phyloP scores from a whole-genome alignment of 768 basidiomycete genomes.

The Hygrophoropsis aurantiaca region DNA sequence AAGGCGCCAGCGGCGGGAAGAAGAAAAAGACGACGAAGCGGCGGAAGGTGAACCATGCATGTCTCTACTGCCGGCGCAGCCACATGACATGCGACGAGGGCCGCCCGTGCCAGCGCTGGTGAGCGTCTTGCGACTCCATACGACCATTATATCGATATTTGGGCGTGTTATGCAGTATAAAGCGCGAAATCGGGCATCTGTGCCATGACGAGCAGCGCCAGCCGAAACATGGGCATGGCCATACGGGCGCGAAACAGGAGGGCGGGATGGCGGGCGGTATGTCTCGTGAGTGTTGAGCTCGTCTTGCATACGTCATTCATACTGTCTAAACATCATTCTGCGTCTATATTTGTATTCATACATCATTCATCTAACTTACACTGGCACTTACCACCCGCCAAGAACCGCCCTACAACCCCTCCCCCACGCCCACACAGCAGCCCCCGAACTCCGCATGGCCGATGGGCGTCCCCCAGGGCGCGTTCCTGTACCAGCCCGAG shows the following conservation, averaged over 20 bases:
- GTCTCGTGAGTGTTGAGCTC: constrained; percentile 38
- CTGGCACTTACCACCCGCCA: too few relatives aligned
- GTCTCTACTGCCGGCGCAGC: constrained; percentile 88
- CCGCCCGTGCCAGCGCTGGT: constrained; percentile 92
- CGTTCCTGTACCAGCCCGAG: constrained; percentile 72
- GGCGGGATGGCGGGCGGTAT: too few relatives aligned
- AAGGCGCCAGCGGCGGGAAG: constrained; percentile 22
- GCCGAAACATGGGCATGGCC: constrained; percentile 41
- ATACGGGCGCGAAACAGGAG: too few relatives aligned
- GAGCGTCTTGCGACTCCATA: constrained; percentile 30
- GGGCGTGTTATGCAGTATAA: constrained; percentile 58
- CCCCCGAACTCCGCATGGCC: constrained; percentile 51
- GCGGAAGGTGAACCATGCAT: constrained; percentile 90
- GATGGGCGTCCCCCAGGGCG: constrained; percentile 45
- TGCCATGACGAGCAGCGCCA: constrained; percentile 84
- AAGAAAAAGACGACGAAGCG: constrained; percentile 57
- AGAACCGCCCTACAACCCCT: constrained; percentile 22
- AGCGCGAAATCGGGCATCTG: constrained; percentile 93
- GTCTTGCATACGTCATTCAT: too few relatives aligned
- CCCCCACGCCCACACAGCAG: constrained; percentile 15
- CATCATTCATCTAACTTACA: too few relatives aligned
- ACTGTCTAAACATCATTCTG: too few relatives aligned
- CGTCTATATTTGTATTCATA: too few relatives aligned
- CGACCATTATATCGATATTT: constrained; percentile 10
- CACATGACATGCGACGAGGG: constrained; percentile 93